Evolutionary conservation across 768 basidiomycete species (phyloP), one percentile per base, ranked within the genome.

Genomic region (Pleurotus citrinopileatus): DNA sequence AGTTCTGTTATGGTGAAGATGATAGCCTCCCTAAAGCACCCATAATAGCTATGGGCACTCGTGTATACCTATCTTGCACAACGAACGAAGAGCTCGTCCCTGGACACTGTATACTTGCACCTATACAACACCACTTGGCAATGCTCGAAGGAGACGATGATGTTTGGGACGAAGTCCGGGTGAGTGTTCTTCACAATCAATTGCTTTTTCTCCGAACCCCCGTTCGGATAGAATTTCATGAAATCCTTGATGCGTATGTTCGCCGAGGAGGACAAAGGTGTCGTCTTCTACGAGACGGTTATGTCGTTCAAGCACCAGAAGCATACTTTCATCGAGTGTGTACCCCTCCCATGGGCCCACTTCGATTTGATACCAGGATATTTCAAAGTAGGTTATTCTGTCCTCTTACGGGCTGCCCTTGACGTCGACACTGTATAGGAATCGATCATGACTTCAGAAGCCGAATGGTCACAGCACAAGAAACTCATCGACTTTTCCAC

Each of bases 381-480:
- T 67, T 98, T 98, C 81, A 89, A 87, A 75, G 94, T 89, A 47
- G 26, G 73, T 66, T 37, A 5, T 19, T 38, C 45, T 32, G 28
- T 19, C 17, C 5, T 51, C 46, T 36, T 17, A 45, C 10, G 15
- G 13, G 12, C 10, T 38, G 23, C 15, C 28, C 12, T 37, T 34
- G 45, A 13, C 19, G 26, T 40, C 32, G 36, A 52, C 20, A 42
- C 10, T 29, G 12, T 40, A 9, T 54, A 93, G 89, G 96, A 98
- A 84, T 94, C 93, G 0, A 96, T 99, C 59, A 70, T 95, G 15
- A 79, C 88, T 37, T 95, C 94, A 2, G 97, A 98, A 66, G 80
- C 87, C 4, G 97, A 98, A 72, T 99, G 97, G 97, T 94, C 95
- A 4, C 94, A 97, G 63, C 95, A 99, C 73, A 94, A 92, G 67